These are phyloP conservation scores for Alternaria panax DNA, from an alignment of 2,329 filamentous ascomycete species.

Conservation along the genomic window DNA sequence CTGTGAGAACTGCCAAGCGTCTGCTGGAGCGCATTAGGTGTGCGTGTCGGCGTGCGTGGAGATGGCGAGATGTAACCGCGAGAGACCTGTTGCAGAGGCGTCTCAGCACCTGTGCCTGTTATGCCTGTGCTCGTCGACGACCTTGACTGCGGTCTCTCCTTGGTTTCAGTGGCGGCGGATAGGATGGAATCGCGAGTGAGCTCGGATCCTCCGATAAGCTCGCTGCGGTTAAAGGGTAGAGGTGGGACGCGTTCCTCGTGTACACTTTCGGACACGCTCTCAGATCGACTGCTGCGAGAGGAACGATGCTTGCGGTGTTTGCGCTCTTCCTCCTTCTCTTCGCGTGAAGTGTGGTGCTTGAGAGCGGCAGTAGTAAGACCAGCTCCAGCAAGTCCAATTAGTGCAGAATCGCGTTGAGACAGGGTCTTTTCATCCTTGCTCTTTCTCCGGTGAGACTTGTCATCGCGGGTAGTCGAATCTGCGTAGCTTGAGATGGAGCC, in stretches of 20 bases:
- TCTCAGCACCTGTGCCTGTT: constrained; percentile 54
- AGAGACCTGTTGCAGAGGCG: constrained; percentile 68
- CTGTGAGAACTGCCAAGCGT: constrained; percentile 72
- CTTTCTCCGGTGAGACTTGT: constrained; percentile 54
- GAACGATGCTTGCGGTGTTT: constrained; percentile 56
- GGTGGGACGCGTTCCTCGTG: constrained; percentile 70
- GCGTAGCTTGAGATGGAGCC: constrained; percentile 55
- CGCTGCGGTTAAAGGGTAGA: constrained; percentile 83
- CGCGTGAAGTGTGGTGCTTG: constrained; percentile 70
- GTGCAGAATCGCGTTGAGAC: constrained; percentile 61
- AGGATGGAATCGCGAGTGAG: constrained; percentile 87
- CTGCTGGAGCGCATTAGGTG: constrained; percentile 62
- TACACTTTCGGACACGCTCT: constrained; percentile 61
- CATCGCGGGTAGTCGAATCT: constrained; percentile 54
- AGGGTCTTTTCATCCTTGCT: constrained; percentile 59
- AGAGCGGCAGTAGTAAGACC: constrained; percentile 69
- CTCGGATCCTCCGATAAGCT: constrained; percentile 79
- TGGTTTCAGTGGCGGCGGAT: constrained; percentile 75
- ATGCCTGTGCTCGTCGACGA: constrained; percentile 61
- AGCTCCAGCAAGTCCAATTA: constrained; percentile 61
- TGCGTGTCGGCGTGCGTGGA: constrained; percentile 69
- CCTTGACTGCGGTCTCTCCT: constrained; percentile 62
- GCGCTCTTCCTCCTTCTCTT: constrained; percentile 54
- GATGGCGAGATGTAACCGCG: constrained; percentile 67
- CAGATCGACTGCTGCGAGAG: constrained; percentile 59